Evolutionary conservation across 768 basidiomycete genomes (phyloP).

Genomic region (Lenzites betulinus): DNA sequence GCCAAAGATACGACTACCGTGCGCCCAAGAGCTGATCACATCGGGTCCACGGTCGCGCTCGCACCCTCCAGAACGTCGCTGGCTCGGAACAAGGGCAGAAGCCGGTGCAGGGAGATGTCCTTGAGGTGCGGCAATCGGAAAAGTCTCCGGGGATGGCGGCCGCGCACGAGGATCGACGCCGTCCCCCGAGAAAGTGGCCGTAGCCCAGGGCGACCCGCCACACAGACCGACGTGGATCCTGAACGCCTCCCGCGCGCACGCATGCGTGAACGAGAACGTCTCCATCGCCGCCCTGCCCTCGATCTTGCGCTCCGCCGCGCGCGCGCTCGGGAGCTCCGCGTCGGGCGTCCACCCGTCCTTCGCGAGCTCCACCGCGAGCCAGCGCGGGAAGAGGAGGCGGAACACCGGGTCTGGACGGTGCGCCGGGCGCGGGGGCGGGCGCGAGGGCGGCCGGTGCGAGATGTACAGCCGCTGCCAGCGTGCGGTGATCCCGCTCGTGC

Average conservation of each 20-base stretch:
- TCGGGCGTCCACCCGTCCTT: conserved; percentile 12
- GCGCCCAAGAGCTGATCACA: neutral
- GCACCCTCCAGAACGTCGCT: no score
- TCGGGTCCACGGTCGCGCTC: neutral
- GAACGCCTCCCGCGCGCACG: neutral
- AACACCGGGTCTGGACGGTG: neutral
- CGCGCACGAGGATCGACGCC: neutral
- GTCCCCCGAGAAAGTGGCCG: neutral
- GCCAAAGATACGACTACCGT: conserved; percentile 7
- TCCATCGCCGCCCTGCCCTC: neutral
- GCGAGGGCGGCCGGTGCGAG: conserved; percentile 16
- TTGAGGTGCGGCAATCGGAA: neutral
- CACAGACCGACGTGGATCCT: conserved; percentile 11
- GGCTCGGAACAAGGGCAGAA: neutral
- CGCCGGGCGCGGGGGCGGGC: neutral
- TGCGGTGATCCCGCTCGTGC: conserved; percentile 4
- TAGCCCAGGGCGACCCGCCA: conserved; percentile 3
- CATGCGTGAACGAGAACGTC: conserved; percentile 5
- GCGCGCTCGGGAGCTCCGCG: neutral
- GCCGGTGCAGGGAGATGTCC: neutral
- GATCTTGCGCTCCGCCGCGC: neutral
- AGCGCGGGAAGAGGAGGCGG: conserved; percentile 12
- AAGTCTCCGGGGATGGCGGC: neutral
- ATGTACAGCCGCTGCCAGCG: conserved; percentile 17
- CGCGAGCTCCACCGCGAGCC: conserved; percentile 14